Percentiles rank a stretch among this genome's conserved stretches.
phyloP scores from a whole-genome alignment of 495 filamentous ascomycete genomes.

The Tuber melanosporum region DNA sequence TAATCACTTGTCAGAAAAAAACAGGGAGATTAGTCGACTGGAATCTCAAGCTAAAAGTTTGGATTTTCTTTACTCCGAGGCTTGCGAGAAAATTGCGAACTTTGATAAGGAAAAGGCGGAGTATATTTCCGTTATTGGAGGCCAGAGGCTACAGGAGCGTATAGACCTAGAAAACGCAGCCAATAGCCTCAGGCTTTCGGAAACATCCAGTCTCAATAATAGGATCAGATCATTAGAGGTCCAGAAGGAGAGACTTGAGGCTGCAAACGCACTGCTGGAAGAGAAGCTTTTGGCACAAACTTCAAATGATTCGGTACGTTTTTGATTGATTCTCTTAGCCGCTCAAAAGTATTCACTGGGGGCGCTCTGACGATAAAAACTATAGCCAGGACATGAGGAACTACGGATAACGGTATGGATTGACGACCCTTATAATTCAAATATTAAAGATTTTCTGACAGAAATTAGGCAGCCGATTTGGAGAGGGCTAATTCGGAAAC shows the following conservation, averaged over 20 bases:
- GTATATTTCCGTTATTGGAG: slow-evolving; percentile 24
- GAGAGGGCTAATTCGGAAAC: background rate
- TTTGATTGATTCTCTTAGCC: background rate
- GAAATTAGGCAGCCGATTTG: background rate
- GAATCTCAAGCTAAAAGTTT: background rate
- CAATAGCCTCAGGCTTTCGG: slow-evolving; percentile 31
- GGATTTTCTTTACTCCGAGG: slow-evolving; percentile 1
- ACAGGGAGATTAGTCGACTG: background rate
- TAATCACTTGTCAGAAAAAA: background rate
- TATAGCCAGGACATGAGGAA: background rate
- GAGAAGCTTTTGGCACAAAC: background rate
- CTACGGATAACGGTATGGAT: background rate
- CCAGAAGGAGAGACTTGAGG: slow-evolving; percentile 33
- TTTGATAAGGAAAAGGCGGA: slow-evolving; percentile 30
- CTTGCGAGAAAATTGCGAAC: slow-evolving; percentile 16
- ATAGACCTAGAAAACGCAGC: slow-evolving; percentile 33
- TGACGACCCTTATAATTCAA: background rate
- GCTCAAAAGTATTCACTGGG: background rate
- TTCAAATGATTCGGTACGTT: background rate
- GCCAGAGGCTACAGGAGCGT: slow-evolving; percentile 33
- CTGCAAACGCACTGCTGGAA: slow-evolving; percentile 7
- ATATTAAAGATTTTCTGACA: background rate
- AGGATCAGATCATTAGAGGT: slow-evolving; percentile 33
- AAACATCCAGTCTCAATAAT: slow-evolving; percentile 34
- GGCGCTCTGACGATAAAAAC: background rate